Conservation (phyloP, 2,329 filamentous ascomycete genomes). For the Colletotrichum melonis region DNA sequence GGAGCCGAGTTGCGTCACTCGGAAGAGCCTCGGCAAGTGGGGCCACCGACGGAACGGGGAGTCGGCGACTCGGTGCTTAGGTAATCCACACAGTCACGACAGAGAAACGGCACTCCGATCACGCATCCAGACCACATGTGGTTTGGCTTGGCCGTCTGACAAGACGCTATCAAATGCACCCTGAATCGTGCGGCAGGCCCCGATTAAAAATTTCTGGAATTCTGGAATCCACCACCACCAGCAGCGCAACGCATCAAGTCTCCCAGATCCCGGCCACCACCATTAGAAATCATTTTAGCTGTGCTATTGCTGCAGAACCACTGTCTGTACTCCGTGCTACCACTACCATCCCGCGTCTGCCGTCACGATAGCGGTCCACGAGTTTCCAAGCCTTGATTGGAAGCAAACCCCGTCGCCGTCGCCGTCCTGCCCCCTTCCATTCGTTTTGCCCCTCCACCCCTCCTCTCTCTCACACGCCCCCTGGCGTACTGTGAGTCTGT, state of each 20-base stretch:
- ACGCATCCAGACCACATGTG: conserved; percentile 2
- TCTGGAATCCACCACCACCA: conserved; percentile 31
- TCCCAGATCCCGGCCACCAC: conserved; percentile 22
- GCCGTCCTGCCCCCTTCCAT: neutral
- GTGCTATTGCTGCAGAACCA: neutral
- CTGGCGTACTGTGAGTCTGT: neutral
- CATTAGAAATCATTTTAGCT: conserved; percentile 29
- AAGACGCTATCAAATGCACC: neutral
- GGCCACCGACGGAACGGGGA: neutral
- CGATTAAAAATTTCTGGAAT: conserved; percentile 19
- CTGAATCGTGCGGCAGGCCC: conserved; percentile 27
- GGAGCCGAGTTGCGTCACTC: conserved; percentile 27
- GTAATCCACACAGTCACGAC: neutral
- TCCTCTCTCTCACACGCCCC: conserved; percentile 4
- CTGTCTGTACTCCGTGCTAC: neutral
- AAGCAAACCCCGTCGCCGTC: conserved; percentile 24
- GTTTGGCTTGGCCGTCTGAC: neutral
- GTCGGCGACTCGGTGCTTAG: conserved; percentile 14
- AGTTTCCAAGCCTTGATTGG: conserved; percentile 19
- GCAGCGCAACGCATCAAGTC: neutral
- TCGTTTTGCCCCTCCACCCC: conserved; percentile 26
- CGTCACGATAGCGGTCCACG: conserved; percentile 22
- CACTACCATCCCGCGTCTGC: neutral
- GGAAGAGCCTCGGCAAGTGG: conserved; percentile 34
- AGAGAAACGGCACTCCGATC: conserved; percentile 9